Percentiles rank a stretch among this genome's conserved stretches.
Conservation (phyloP, 129 eudicot species). For the Oenanthe sinensis region DNA sequence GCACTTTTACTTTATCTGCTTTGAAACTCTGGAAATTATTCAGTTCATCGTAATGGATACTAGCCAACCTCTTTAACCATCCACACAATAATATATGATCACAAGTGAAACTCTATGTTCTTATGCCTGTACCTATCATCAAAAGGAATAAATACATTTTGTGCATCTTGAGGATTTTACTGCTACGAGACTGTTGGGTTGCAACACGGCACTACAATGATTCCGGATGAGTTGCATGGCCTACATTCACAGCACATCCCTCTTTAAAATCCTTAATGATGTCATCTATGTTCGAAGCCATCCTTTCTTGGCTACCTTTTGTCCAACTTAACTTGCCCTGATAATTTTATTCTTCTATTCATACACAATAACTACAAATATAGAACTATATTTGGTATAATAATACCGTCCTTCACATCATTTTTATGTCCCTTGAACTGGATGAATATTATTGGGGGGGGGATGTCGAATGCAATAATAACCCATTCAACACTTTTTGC, state of each 20-base stretch:
- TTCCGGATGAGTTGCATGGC: not conserved
- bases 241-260: not conserved
- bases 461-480: not conserved
- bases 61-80: not conserved
- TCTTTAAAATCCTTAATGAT: not conserved
- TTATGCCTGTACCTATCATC: not conserved
- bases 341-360: not conserved
- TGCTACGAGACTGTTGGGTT: not conserved
- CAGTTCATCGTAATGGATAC: not conserved
- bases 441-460: not conserved
- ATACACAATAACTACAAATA: not conserved
- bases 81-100: not conserved
- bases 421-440: not conserved
- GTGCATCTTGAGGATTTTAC: not conserved
- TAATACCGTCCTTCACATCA: not conserved
- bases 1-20: slow-evolving; percentile 1
- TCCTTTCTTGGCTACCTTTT: not conserved
- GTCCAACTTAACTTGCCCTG: not conserved
- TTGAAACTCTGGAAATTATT: not conserved
- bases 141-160: not conserved
- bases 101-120: not conserved
- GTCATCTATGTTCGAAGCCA: not conserved
- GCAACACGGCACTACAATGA: not conserved
- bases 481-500: not conserved
- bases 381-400: not conserved